These are phyloP conservation scores for Alternaria hordeiaustralica DNA, from an alignment of 2,329 filamentous ascomycete species.

Conservation along the genomic window DNA sequence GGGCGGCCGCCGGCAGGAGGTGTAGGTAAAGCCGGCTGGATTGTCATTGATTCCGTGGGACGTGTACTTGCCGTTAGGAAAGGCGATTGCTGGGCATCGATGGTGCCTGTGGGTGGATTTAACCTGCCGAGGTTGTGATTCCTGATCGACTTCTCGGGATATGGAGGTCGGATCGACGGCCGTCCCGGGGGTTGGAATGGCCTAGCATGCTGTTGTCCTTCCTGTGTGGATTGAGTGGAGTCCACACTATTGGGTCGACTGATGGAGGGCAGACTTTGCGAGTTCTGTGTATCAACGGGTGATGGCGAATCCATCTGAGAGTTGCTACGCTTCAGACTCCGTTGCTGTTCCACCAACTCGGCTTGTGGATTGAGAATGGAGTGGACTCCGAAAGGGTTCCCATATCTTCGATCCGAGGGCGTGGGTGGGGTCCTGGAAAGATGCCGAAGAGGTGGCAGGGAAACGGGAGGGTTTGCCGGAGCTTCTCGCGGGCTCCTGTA, in stretches of 20 bases:
- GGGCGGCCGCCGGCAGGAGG: slow-evolving; percentile 49
- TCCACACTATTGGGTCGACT: slow-evolving; percentile 46
- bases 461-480: slow-evolving; percentile 25
- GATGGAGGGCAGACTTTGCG: slow-evolving; percentile 42
- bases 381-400: slow-evolving; percentile 51
- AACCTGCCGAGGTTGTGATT: slow-evolving; percentile 58
- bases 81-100: slow-evolving; percentile 58
- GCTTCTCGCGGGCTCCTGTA: slow-evolving; percentile 30
- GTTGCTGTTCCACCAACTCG: slow-evolving; percentile 41
- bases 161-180: slow-evolving; percentile 54
- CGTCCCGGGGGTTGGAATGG: slow-evolving; percentile 35
- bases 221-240: slow-evolving; percentile 37
- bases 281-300: slow-evolving; percentile 46
- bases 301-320: slow-evolving; percentile 54
- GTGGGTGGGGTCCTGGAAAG: slow-evolving; percentile 45
- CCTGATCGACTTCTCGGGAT: slow-evolving; percentile 64
- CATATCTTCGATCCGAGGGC: slow-evolving; percentile 37
- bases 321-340: slow-evolving; percentile 49
- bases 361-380: slow-evolving; percentile 56
- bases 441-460: slow-evolving; percentile 45
- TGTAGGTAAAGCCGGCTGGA: slow-evolving; percentile 57
- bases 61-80: slow-evolving; percentile 54
- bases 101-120: slow-evolving; percentile 53
- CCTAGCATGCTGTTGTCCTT: slow-evolving; percentile 29
- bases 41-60: slow-evolving; percentile 51